phyloP scores from a whole-genome alignment of 1,284 basidiomycete species.

The Heliocybe sulcata region DNA sequence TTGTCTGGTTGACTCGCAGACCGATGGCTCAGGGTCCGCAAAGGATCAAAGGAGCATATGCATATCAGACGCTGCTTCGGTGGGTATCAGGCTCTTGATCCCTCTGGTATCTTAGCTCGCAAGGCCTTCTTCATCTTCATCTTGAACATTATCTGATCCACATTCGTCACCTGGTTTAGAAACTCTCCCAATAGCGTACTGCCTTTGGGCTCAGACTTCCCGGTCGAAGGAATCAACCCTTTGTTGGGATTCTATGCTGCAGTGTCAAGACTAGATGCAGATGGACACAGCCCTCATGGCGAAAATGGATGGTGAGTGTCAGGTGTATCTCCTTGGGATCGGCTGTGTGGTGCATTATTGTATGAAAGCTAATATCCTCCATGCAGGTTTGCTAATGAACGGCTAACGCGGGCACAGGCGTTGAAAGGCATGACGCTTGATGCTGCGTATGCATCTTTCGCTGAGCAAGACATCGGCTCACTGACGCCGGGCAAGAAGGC shows the following conservation, averaged over 20 bases:
- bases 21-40: slow-evolving; percentile 51
- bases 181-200: slow-evolving; percentile 48
- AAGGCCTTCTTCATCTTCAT: background rate
- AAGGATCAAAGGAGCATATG: slow-evolving; percentile 82
- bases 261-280: slow-evolving; percentile 60
- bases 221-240: slow-evolving; percentile 80
- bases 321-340: background rate
- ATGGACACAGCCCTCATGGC: slow-evolving; percentile 80
- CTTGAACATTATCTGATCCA: slow-evolving; percentile 6
- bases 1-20: background rate
- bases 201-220: slow-evolving; percentile 87
- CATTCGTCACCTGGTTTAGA: slow-evolving; percentile 17
- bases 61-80: slow-evolving; percentile 75
- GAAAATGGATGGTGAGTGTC: slow-evolving; percentile 62
- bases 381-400: slow-evolving; percentile 62
- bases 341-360: background rate
- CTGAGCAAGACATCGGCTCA: slow-evolving; percentile 63
- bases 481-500: slow-evolving; percentile 73
- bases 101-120: background rate
- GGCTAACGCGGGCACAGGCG: slow-evolving; percentile 68
- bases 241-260: slow-evolving; percentile 85
- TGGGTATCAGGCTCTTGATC: slow-evolving; percentile 24
- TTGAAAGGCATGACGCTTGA: slow-evolving; percentile 84
- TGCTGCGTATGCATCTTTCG: slow-evolving; percentile 82
- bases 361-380: background rate